Base-by-base conservation (phyloP, 257 asterid species). In the Eucommia ulmoides region DNA sequence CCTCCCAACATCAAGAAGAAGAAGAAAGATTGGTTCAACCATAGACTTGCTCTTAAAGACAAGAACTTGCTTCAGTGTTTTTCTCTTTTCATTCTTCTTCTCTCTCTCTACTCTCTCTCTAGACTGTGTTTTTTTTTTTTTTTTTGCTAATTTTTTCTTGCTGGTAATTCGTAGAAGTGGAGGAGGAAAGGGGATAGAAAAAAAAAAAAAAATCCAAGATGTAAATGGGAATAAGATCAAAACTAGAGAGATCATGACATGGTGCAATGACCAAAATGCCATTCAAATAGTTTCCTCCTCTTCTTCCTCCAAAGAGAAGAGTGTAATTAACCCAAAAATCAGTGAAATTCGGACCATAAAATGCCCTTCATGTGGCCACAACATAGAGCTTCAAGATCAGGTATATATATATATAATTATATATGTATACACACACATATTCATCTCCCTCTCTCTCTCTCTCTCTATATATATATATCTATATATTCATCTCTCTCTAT, bases 241-340 rank as follows among this genome's bases (percentile, higher is more conserved):
- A 8, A 50, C 24, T 35, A 68, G 44, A 79, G 73, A 70, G 49
- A n/a, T n/a, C n/a, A 84, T 78, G 94, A 72, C 76, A 67, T 84
- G 94, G 92, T 70, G 67, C 11, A 60, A 55, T 57, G 54, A 63
- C 56, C 56, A 65, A 45, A 38, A 53, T 3, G 26, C 70, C 44
- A 70, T 78, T 17, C 82, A 76, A 44, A 70, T 75, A 20, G 53
- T 75, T 25, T 49, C 84, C 21, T 2, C 68, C 23, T 19, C 56
- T 3, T 41, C 65, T 33, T 62, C 68, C 12, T 6, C 6, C 12
- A 6, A 29, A 49, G 59, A 59, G 22, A 58, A 41, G 24, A 53
- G 5, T 44, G 20, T 33, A 50, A 11, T 58, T 8, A 44, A 33
- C 52, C 25, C 83, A 3, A 70, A 57, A 45, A 9, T 24, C 3